A percentile compares a stretch with the other conserved stretches of the same genome.
Conservation (phyloP, 2,329 filamentous ascomycete genomes). For the Venturia aucupariae region DNA sequence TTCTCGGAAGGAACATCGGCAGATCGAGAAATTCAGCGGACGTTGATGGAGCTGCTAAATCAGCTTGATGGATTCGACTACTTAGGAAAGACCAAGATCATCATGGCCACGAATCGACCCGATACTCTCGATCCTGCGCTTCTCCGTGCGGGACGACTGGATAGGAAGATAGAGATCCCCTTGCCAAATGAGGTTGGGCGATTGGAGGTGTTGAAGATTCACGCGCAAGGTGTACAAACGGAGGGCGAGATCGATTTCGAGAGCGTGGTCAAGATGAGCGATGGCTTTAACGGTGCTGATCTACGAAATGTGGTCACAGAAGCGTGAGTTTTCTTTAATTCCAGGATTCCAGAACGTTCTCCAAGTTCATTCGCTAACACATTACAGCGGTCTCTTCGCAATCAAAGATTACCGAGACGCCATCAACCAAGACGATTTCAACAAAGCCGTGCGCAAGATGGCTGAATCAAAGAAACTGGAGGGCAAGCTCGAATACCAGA, state of each 20-base stretch:
- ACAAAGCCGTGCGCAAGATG: constrained; percentile 96
- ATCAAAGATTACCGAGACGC: constrained; percentile 97
- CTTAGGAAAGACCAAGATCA: constrained; percentile 98
- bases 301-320: constrained; percentile 96
- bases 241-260: constrained; percentile 98
- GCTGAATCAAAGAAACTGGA: constrained; percentile 97
- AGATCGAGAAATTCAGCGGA: constrained; percentile 96
- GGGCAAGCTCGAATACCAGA: constrained; percentile 96
- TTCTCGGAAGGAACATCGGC: constrained; percentile 97
- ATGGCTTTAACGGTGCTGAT: constrained; percentile 95
- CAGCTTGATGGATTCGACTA: constrained; percentile 99
- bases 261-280: constrained; percentile 99
- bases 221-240: constrained; percentile 72
- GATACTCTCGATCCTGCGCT: constrained; percentile 92
- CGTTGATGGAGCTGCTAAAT: constrained; percentile 96
- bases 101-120: constrained; percentile 98
- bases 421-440: constrained; percentile 98
- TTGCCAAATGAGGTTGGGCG: constrained; percentile 94
- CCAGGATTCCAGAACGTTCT: not conserved
- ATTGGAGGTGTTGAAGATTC: constrained; percentile 96
- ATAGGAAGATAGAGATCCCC: constrained; percentile 96
- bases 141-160: constrained; percentile 82
- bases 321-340: constrained; percentile 57
- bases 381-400: constrained; percentile 72
- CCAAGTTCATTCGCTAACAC: constrained; percentile 21